These are phyloP conservation scores for Backusella mclennaniae DNA, from an alignment of 192 early-diverging fungal species.

Conservation along the genomic window DNA sequence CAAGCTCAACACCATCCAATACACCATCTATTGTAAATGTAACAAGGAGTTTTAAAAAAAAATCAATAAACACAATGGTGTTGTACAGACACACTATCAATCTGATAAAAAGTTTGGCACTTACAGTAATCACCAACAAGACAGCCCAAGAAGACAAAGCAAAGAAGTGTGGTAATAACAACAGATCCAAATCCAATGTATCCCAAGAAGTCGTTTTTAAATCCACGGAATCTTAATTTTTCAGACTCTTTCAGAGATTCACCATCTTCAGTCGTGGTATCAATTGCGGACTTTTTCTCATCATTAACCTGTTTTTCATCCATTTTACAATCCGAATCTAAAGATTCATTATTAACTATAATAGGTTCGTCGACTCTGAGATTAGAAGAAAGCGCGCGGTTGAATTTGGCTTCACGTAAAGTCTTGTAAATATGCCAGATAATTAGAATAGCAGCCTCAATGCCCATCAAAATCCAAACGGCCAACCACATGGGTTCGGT, in stretches of 20 bases:
- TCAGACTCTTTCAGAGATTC: conserved; percentile 30
- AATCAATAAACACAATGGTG: background rate
- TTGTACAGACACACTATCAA: background rate
- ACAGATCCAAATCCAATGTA: conserved; percentile 46
- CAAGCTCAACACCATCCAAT: conserved; percentile 47
- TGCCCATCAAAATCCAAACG: conserved; percentile 48
- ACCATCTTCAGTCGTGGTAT: background rate
- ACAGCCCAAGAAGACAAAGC: conserved; percentile 64
- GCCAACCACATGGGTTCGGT: conserved; percentile 54
- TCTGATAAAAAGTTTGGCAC: conserved; percentile 3
- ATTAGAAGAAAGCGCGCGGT: conserved; percentile 8
- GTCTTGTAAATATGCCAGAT: conserved; percentile 57
- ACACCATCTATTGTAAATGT: conserved; percentile 40
- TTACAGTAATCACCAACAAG: conserved; percentile 77
- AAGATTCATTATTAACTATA: conserved; percentile 15
- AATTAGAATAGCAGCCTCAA: conserved; percentile 43
- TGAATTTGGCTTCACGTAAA: conserved; percentile 20
- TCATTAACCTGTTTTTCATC: conserved; percentile 7
- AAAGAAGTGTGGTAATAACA: conserved; percentile 56
- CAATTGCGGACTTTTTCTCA: background rate
- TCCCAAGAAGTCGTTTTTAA: conserved; percentile 54
- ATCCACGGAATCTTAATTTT: conserved; percentile 61
- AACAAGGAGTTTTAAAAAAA: background rate
- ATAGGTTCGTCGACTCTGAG: conserved; percentile 17
- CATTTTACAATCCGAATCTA: conserved; percentile 24